Evolutionary conservation across 306 rosid genomes (phyloP).

Genomic region (Cyamopsis tetragonoloba): DNA sequence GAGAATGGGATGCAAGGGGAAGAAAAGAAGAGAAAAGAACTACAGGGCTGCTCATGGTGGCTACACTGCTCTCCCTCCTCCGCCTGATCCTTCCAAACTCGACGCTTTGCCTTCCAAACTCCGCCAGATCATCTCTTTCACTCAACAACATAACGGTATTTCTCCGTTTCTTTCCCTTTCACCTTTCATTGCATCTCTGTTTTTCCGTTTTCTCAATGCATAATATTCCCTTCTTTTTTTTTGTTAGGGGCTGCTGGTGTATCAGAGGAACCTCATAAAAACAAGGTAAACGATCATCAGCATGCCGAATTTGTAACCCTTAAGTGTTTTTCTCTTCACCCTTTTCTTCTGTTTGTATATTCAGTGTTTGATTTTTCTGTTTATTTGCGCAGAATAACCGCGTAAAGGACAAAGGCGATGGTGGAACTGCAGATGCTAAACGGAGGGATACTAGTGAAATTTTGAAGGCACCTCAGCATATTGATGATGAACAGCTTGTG

Average conservation of each 20-base stretch:
- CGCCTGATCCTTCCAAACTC: conserved; percentile 56
- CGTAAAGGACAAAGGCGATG: conserved; percentile 28
- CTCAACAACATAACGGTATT: conserved; percentile 47
- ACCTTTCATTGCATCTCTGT: not conserved
- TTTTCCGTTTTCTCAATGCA: conserved; percentile 11
- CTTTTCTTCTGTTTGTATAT: not conserved
- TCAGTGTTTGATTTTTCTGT: not conserved
- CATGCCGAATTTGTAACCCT: conserved; percentile 9
- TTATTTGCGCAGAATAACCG: conserved; percentile 25
- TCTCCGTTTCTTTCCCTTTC: not conserved
- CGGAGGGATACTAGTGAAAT: conserved; percentile 25
- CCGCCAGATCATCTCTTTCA: conserved; percentile 57
- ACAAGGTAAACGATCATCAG: not conserved
- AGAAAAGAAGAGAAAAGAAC: conserved; percentile 75
- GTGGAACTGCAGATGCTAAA: conserved; percentile 22
- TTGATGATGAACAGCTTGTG: conserved; percentile 23
- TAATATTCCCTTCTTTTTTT: too few relatives aligned
- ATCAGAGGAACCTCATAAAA: too few relatives aligned
- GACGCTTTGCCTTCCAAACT: conserved; percentile 75
- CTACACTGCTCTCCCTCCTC: conserved; percentile 70
- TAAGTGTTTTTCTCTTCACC: not conserved
- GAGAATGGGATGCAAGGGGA: conserved; percentile 75
- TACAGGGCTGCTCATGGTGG: conserved; percentile 84
- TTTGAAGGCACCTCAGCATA: conserved; percentile 25
- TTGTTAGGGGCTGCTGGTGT: conserved; percentile 41